These are phyloP conservation scores for Phtheirospermum japonicum DNA, from an alignment of 257 asterid genomes.

Conservation along the genomic window DNA sequence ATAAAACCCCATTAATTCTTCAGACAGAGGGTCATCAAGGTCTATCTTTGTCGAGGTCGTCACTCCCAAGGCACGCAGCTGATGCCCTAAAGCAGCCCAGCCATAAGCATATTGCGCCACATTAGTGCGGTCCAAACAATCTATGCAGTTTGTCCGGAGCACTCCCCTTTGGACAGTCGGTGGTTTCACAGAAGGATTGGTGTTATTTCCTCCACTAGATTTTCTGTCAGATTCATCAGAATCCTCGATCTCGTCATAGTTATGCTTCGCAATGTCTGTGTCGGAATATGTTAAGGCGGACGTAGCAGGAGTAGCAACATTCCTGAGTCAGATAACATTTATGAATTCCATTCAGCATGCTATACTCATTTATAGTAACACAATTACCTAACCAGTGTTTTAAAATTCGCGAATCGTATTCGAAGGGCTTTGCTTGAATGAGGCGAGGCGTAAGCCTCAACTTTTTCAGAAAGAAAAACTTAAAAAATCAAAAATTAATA, in stretches of 20 bases:
- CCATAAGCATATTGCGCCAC: conserved; percentile 85
- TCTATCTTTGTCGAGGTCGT: conserved; percentile 49
- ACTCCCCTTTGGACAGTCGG: conserved; percentile 59
- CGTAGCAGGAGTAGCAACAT: conserved; percentile 35
- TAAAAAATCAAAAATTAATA: no score
- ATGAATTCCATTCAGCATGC: conserved; percentile 13
- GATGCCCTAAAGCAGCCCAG: conserved; percentile 77
- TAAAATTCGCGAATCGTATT: no score
- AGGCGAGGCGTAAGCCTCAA: no score
- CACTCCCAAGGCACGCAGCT: conserved; percentile 55
- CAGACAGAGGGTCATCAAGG: conserved; percentile 79
- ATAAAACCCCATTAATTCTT: conserved; percentile 70
- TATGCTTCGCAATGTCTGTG: conserved; percentile 36
- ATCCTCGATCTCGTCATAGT: conserved; percentile 36
- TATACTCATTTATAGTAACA: conserved; percentile 3
- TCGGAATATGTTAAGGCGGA: conserved; percentile 27
- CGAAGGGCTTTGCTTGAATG: no score
- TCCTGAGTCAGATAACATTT: conserved; percentile 40
- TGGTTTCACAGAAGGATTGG: conserved; percentile 40
- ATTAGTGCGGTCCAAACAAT: conserved; percentile 81
- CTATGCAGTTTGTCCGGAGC: conserved; percentile 76
- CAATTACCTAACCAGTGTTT: background rate
- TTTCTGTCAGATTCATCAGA: conserved; percentile 40
- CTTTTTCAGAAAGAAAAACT: no score
- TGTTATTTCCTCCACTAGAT: conserved; percentile 28